Evolutionary conservation across 192 early-diverging fungal species (phyloP).

Genomic region (Podochytrium sp.): DNA sequence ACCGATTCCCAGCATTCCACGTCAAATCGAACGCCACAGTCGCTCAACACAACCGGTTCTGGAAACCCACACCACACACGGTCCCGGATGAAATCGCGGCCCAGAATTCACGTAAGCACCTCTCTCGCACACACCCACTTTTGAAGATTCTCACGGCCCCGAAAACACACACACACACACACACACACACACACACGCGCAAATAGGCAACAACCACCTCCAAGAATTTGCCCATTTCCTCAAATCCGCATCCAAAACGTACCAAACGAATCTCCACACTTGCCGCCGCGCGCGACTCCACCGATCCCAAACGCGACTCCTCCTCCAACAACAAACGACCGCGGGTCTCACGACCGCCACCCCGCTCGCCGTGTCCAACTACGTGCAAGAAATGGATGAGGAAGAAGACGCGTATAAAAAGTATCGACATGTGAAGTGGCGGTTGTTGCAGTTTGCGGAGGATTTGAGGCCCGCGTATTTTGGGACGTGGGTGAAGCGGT

Average conservation of each 20-base stretch:
- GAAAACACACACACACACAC: too few species aligned
- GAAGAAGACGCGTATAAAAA: not conserved
- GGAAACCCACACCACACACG: not conserved
- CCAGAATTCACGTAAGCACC: not conserved
- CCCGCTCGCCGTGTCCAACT: not conserved
- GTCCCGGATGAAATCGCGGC: not conserved
- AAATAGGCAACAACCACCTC: not conserved
- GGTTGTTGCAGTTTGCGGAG: conserved; percentile 72
- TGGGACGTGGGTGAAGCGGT: conserved; percentile 78
- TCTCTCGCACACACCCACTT: too few species aligned
- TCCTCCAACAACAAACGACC: not conserved
- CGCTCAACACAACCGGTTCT: conserved; percentile 48
- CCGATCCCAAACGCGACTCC: not conserved
- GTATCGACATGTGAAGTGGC: conserved; percentile 44
- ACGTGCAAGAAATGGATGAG: not conserved
- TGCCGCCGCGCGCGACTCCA: not conserved
- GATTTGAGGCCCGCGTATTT: conserved; percentile 78
- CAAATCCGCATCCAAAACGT: not conserved
- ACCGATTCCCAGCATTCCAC: conserved; percentile 64
- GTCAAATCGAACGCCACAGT: conserved; percentile 54
- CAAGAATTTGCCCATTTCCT: not conserved
- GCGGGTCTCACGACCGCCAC: not conserved
- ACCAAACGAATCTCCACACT: not conserved
- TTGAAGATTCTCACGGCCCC: too few species aligned
- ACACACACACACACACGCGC: too few species aligned